Base-by-base conservation (phyloP, 768 basidiomycete species). In the Termitomyces sp. region DNA sequence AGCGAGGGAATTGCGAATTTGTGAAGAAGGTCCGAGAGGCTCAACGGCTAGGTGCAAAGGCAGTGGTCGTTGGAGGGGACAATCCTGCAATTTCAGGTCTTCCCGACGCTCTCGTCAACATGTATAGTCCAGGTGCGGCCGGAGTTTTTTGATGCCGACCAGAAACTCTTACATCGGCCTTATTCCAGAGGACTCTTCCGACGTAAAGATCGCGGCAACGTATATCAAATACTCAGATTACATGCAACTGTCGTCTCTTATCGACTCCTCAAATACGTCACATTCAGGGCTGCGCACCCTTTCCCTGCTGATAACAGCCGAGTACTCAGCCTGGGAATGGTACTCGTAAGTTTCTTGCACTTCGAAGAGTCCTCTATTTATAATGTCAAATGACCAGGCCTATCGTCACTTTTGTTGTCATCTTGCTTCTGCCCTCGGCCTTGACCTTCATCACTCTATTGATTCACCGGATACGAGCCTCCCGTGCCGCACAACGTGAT, bases 61-160 rank as follows among this genome's bases (percentile, higher is more conserved):
- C 87, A 4, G 86, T 97, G 45, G 85, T 98, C n/a, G 91, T 98
- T 8, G 96, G 95, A 37, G 95, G 95, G 35, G 79, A 85, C 60
- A 76, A 85, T 62, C 85, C 85, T 19, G 81, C 78, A 19, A 64
- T 77, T 55, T 79, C 77, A 35, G 90, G 84, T 7, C 79, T 80
- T 59, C 82, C 93, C 35, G 87, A 93, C 65, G 77, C 82, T 26
- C 76, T 97, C 58, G 79, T 94, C 51, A 93, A 89, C 63, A 95
- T 97, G 91, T 97, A 90, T 71, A 90, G 88, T 68, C 90, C 89
- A 70, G 88, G 94, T 90, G 47, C 51, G 78, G 65, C 56, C 32
- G n/a, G 35, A 51, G 34, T 35, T 47, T 35, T 30, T 55, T 49
- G 51, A 45, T 45, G 37, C 17, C 5, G n/a, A 11, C 35, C 43